phyloP scores from a whole-genome alignment of 2,329 filamentous ascomycete species.

The Trichophyton schoenleinii region DNA sequence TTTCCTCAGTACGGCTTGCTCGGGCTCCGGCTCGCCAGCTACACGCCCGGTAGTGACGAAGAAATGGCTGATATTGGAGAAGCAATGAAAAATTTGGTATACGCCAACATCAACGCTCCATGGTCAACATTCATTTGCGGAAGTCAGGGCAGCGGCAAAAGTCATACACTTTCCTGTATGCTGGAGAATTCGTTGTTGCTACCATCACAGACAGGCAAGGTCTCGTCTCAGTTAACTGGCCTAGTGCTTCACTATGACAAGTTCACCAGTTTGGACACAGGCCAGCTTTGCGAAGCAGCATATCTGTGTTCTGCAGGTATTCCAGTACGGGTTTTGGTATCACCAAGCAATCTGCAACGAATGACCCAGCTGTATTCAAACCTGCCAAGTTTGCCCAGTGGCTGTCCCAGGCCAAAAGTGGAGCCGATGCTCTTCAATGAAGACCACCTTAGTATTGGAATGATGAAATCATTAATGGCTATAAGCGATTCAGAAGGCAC shows the following conservation, averaged over 20 bases:
- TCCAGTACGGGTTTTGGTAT: slow-evolving; percentile 41
- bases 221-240: slow-evolving; percentile 39
- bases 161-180: slow-evolving; percentile 47
- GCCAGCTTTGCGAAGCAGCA: slow-evolving; percentile 43
- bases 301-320: slow-evolving; percentile 39
- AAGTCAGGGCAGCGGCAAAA: slow-evolving; percentile 51
- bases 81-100: slow-evolving; percentile 17
- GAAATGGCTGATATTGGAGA: background rate
- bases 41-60: slow-evolving; percentile 6
- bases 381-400: slow-evolving; percentile 23
- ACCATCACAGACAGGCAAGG: slow-evolving; percentile 27
- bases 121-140: slow-evolving; percentile 52
- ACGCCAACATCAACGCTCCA: slow-evolving; percentile 41
- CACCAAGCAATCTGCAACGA: slow-evolving; percentile 34
- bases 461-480: slow-evolving; percentile 46
- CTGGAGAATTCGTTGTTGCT: slow-evolving; percentile 34
- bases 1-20: slow-evolving; percentile 19
- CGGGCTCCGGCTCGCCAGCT: slow-evolving; percentile 14
- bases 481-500: slow-evolving; percentile 28
- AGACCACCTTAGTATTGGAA: slow-evolving; percentile 38
- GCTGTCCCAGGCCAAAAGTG: slow-evolving; percentile 29
- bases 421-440: slow-evolving; percentile 36
- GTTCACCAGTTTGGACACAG: slow-evolving; percentile 27
- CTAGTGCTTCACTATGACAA: slow-evolving; percentile 47
- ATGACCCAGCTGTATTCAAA: slow-evolving; percentile 34